Base-by-base conservation (phyloP, 139 green algal species). In the Limnomonas spitsbergensis region DNA sequence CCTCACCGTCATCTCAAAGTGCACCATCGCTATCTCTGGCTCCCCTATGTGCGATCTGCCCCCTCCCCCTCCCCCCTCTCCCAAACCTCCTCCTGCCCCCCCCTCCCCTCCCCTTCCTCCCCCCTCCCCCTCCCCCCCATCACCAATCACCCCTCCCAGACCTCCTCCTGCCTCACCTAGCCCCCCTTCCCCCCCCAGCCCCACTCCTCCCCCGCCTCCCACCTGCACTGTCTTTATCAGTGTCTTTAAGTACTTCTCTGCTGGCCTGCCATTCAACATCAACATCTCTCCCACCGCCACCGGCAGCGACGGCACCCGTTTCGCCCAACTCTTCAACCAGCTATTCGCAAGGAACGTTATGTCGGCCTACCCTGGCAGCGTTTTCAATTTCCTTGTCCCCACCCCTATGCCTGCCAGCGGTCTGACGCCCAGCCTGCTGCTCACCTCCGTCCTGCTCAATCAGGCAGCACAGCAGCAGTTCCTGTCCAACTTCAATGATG, bases 311-410 rank as follows among this genome's bases (percentile, higher is more conserved):
- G 61, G 61, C 61, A 72, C 26, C 61, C 26, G 29, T 34, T 72
- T 72, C 24, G 61, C 61, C 61, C 6, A 34, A 7, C 61, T 72
- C 9, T 72, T 72, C 61, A 72, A 72, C 61, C 26, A 34, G 26
- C 61, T 72, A 7, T 72, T 72, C 61, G 26, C 61, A 7, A 34
- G 24, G 27, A 37, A 37, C 29, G 61, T 72, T 37, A 7, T 24
- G 29, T 72, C 29, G 9, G 61, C 61, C 7, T 72, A 39, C 29
- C 24, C 61, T 37, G 61, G 27, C 27, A 7, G 7, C 6, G 7
- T 72, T 7, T 72, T 72, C 29, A 36, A 34, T 37, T 72, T 36
- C 61, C 7, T 72, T 20, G 27, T 20, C 6, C 61, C 61, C 7
- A 39, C 27, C 27, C 61, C 61, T 7, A 34, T 37, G 29, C 61